Evolutionary conservation across 768 basidiomycete species (phyloP).

Genomic region (Termitomyces sp.): DNA sequence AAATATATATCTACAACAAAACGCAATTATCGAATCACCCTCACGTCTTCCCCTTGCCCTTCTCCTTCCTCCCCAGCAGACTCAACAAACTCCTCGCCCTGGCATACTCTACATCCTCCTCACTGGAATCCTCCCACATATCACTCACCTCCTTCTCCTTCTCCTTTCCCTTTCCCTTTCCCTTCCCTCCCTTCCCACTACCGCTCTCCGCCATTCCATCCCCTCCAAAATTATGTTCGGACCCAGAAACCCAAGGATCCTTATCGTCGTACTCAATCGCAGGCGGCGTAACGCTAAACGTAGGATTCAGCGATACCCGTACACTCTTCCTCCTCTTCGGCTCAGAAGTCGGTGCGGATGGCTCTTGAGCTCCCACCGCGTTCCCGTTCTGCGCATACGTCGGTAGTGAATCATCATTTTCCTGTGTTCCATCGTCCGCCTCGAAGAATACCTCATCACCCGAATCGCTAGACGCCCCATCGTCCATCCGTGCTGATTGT

Average conservation of each 20-base stretch:
- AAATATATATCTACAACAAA: not conserved
- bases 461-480: constrained; percentile 47
- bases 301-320: constrained; percentile 70
- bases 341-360: constrained; percentile 13
- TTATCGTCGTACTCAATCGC: constrained; percentile 44
- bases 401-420: not conserved
- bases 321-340: constrained; percentile 61
- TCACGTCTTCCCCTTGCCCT: not conserved
- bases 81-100: constrained; percentile 50
- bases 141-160: constrained; percentile 22
- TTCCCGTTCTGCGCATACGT: not conserved
- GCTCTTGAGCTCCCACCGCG: not conserved
- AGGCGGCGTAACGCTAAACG: constrained; percentile 68
- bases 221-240: not conserved
- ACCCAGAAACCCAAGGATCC: constrained; percentile 6
- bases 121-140: constrained; percentile 72
- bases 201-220: constrained; percentile 3
- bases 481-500: not conserved
- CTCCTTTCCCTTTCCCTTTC: not conserved
- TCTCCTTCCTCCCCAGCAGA: constrained; percentile 11
- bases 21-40: not conserved
- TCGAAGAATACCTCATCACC: constrained; percentile 41
- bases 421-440: constrained; percentile 10
- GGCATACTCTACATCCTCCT: constrained; percentile 65
- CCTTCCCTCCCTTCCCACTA: not conserved